These are phyloP conservation scores for Graphium sp. DNA, from an alignment of 2,329 filamentous ascomycete genomes.

Conservation along the genomic window DNA sequence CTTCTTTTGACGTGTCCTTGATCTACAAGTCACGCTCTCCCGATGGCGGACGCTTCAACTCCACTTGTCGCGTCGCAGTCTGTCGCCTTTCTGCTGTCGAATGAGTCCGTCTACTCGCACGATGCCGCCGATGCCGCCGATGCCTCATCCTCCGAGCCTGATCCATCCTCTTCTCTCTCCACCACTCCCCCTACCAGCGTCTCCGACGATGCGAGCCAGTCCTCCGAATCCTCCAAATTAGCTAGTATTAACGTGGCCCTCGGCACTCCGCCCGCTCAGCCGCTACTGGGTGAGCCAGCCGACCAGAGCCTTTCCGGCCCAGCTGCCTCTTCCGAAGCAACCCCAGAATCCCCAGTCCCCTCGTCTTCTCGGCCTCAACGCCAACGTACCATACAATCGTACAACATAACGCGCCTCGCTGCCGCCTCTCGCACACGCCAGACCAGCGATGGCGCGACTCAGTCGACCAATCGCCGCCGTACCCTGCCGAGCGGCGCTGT, in stretches of 20 bases:
- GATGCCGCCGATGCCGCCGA: background rate
- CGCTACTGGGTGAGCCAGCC: too few relatives aligned
- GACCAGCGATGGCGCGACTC: constrained; percentile 17
- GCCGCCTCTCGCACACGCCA: constrained; percentile 33
- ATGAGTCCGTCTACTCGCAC: too few relatives aligned
- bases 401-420: constrained; percentile 8
- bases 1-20: constrained; percentile 1
- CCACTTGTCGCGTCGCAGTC: too few relatives aligned
- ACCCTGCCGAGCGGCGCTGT: too few relatives aligned
- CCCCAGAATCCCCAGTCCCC: too few relatives aligned
- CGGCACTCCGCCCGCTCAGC: constrained; percentile 2
- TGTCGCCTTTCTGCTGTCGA: too few relatives aligned
- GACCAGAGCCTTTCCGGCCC: too few relatives aligned
- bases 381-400: constrained; percentile 2
- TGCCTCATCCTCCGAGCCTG: background rate
- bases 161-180: constrained; percentile 2
- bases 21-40: too few relatives aligned
- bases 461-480: constrained; percentile 1
- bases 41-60: too few relatives aligned
- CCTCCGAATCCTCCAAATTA: constrained; percentile 23
- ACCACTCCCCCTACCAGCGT: constrained; percentile 30
- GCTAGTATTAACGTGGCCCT: constrained; percentile 9
- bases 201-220: constrained; percentile 42
- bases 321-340: too few relatives aligned
- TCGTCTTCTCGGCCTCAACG: constrained; percentile 10